phyloP scores from a whole-genome alignment of 345 rosid genomes.

The Syzygium oleosum region DNA sequence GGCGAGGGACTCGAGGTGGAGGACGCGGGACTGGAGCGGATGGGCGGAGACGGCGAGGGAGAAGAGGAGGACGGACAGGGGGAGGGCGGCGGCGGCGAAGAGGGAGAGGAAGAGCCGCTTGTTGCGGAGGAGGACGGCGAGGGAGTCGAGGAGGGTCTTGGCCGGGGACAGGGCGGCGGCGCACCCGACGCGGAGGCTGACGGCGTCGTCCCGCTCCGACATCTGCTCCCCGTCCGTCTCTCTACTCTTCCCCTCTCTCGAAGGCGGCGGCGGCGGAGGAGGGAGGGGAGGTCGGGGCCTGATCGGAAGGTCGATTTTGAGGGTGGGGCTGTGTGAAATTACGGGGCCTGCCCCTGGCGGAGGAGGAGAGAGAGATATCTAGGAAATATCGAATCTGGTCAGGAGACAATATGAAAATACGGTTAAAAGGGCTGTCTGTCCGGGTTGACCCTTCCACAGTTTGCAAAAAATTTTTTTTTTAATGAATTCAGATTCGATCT shows the following conservation, averaged over 20 bases:
- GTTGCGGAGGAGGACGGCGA: constrained; percentile 34
- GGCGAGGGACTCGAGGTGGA: constrained; percentile 47
- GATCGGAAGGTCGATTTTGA: background rate
- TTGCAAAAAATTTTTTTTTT: background rate
- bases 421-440: background rate
- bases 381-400: background rate
- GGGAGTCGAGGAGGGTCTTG: constrained; percentile 23
- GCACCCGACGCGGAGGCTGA: background rate
- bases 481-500: background rate
- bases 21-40: constrained; percentile 42
- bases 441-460: background rate
- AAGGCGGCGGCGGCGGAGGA: background rate
- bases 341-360: background rate
- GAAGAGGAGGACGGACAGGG: constrained; percentile 49
- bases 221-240: background rate
- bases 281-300: background rate
- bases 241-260: background rate
- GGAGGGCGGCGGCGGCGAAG: constrained; percentile 38
- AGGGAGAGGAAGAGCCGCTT: constrained; percentile 32
- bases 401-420: too few relatives aligned
- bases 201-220: constrained; percentile 7
- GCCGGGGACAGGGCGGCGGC: background rate
- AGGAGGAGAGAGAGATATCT: background rate
- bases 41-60: constrained; percentile 40
- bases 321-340: background rate